Evolutionary conservation across 2,329 filamentous ascomycete genomes (phyloP).

Genomic region (Erysiphe neolycopersici): DNA sequence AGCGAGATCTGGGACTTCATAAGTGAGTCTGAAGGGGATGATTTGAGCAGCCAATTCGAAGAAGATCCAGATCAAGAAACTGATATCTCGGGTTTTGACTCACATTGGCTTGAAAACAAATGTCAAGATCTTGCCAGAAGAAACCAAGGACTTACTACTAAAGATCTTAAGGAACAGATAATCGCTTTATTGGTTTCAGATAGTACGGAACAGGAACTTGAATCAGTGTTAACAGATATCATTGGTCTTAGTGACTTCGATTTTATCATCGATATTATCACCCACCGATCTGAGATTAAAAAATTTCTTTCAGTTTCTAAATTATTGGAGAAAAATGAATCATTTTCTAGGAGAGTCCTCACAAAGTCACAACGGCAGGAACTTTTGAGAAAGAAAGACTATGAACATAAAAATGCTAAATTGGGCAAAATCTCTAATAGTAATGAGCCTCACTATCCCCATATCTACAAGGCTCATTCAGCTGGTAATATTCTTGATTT

Average conservation of each 20-base stretch:
- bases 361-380: conserved; percentile 56
- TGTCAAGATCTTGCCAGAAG: conserved; percentile 38
- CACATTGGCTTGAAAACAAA: conserved; percentile 43
- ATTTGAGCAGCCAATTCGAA: conserved; percentile 37
- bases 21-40: conserved; percentile 42
- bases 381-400: conserved; percentile 47
- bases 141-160: conserved; percentile 38
- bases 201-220: conserved; percentile 59
- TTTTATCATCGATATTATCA: conserved; percentile 72
- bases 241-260: conserved; percentile 86
- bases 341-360: conserved; percentile 30
- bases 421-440: conserved; percentile 46
- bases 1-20: conserved; percentile 90
- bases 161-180: conserved; percentile 54
- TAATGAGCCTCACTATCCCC: conserved; percentile 56
- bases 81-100: conserved; percentile 20
- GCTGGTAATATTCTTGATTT: conserved; percentile 67
- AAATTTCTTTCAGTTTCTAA: conserved; percentile 16
- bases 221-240: conserved; percentile 68
- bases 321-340: conserved; percentile 12
- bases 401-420: conserved; percentile 53
- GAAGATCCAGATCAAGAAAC: conserved; percentile 14
- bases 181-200: conserved; percentile 42
- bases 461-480: conserved; percentile 66
- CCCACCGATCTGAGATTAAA: conserved; percentile 40